Percentiles rank a stretch among this genome's conserved stretches.
Evolutionary conservation across 225 moss, liverwort and hornwort genomes (phyloP).

Genomic region (Pleurozium schreberi): DNA sequence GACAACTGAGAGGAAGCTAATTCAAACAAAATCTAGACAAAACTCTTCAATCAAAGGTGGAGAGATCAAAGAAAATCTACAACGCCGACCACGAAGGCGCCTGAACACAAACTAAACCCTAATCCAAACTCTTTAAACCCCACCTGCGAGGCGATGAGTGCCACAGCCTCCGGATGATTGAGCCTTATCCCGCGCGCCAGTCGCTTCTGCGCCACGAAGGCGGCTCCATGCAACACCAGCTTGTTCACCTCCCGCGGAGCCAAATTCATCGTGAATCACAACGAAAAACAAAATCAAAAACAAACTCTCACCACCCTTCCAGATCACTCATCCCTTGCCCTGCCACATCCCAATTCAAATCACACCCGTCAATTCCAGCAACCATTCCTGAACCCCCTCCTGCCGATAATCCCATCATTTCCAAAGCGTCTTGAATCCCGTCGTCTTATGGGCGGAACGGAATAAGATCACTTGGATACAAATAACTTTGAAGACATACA

Average conservation of each 20-base stretch:
- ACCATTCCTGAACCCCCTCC: neutral
- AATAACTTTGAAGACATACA: neutral
- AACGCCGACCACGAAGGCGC: neutral
- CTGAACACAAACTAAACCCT: too few species aligned
- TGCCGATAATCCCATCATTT: neutral
- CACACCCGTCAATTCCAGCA: neutral
- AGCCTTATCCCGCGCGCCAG: constrained; percentile 74
- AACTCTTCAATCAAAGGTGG: neutral
- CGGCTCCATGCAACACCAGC: constrained; percentile 59
- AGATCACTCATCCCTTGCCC: neutral
- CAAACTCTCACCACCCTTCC: neutral
- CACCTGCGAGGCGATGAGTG: constrained; percentile 82
- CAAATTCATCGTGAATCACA: constrained; percentile 51
- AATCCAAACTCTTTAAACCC: neutral
- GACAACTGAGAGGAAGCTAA: neutral
- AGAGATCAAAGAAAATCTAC: neutral
- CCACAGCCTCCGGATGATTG: constrained; percentile 84
- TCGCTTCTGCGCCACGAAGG: constrained; percentile 72
- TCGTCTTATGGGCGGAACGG: neutral
- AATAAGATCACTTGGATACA: neutral
- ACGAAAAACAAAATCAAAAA: neutral
- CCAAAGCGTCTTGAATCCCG: neutral
- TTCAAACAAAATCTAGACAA: too few species aligned
- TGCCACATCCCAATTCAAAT: neutral
- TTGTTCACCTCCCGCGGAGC: constrained; percentile 79